A percentile compares a stretch with the other conserved stretches of the same genome.
phyloP scores from a whole-genome alignment of 139 green algal species.

The Gonium pectorale region DNA sequence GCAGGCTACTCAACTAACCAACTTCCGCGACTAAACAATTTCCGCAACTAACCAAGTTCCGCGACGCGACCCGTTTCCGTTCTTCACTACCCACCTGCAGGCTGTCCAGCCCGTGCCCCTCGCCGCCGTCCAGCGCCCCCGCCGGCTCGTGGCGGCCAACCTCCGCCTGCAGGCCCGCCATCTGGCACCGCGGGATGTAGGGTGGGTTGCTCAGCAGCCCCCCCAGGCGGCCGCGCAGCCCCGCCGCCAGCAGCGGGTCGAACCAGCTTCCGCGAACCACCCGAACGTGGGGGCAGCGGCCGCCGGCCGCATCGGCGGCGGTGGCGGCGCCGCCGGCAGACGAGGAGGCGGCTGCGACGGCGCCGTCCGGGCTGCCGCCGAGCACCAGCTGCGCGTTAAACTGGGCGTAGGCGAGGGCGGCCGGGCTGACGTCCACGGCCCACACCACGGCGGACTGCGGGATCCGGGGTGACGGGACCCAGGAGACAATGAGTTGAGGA shows the following conservation, averaged over 20 bases:
- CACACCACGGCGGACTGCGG: slow-evolving; percentile 59
- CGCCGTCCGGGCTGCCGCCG: neutral
- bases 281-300: slow-evolving; percentile 4
- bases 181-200: slow-evolving; percentile 84
- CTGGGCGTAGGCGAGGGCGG: slow-evolving; percentile 63
- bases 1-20: too few species aligned
- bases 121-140: slow-evolving; percentile 86
- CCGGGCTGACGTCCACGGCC: slow-evolving; percentile 75
- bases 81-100: slow-evolving; percentile 55
- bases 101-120: slow-evolving; percentile 71
- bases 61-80: too few species aligned
- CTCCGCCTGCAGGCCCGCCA: slow-evolving; percentile 78
- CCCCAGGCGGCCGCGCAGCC: slow-evolving; percentile 56
- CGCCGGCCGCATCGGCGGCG: neutral
- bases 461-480: neutral
- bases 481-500: neutral
- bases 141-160: slow-evolving; percentile 88
- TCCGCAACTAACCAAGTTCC: too few species aligned
- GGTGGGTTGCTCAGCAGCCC: slow-evolving; percentile 94
- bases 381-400: slow-evolving; percentile 66
- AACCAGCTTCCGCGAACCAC: slow-evolving; percentile 81
- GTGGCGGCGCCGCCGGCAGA: neutral
- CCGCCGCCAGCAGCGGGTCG: slow-evolving; percentile 64
- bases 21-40: too few species aligned
- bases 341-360: neutral